Percentiles rank a stretch among this genome's conserved stretches.
Conservation (phyloP, 2,329 filamentous ascomycete species). For the Talaromyces sp. region DNA sequence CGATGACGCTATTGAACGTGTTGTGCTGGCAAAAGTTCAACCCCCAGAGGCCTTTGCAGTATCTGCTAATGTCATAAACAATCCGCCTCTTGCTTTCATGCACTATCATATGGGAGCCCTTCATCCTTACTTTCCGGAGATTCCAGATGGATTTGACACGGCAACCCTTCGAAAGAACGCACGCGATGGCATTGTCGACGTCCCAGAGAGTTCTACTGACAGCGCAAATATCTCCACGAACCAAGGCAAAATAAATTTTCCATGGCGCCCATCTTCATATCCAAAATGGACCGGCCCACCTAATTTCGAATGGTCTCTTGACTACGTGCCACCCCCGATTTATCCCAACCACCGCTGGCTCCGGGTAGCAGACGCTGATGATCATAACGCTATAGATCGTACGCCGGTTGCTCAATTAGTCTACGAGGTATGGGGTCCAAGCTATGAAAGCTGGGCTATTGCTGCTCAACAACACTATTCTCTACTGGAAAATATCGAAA, state of each 20-base stretch:
- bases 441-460: slow-evolving; percentile 1
- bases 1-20: slow-evolving; percentile 1
- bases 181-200: background rate
- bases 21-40: background rate
- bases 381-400: background rate
- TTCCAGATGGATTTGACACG: background rate
- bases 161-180: background rate
- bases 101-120: slow-evolving; percentile 2
- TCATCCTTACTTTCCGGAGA: slow-evolving; percentile 1
- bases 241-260: background rate
- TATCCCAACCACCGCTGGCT: slow-evolving; percentile 1
- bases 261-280: background rate
- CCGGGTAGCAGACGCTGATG: background rate
- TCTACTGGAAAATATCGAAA: slow-evolving; percentile 6
- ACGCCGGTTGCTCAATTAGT: background rate
- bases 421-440: background rate
- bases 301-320: background rate
- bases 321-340: background rate
- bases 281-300: background rate
- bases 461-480: slow-evolving; percentile 1
- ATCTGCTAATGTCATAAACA: slow-evolving; percentile 2
- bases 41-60: background rate
- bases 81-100: background rate
- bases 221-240: background rate
- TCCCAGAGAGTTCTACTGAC: background rate